A percentile compares a stretch with the other conserved stretches of the same genome.
phyloP scores from a whole-genome alignment of 2,329 filamentous ascomycete genomes.

The Sporothrix inflata region DNA sequence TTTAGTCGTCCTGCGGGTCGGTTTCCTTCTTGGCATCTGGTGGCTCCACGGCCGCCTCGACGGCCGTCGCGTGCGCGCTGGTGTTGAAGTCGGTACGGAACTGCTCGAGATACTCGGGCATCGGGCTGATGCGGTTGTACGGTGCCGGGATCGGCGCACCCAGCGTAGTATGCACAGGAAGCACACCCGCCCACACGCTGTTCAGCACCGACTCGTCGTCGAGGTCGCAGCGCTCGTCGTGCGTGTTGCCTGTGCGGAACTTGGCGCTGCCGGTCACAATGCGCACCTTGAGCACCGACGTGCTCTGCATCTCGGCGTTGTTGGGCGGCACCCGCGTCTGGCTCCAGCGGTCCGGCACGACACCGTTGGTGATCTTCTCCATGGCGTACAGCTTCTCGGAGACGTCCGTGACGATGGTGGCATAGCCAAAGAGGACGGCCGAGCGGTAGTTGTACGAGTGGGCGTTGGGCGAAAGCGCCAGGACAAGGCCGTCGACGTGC shows the following conservation, averaged over 20 bases:
- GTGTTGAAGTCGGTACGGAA: conserved; percentile 47
- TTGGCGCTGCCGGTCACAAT: conserved; percentile 77
- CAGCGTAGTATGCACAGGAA: conserved; percentile 65
- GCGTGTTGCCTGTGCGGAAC: conserved; percentile 66
- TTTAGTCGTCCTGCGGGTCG: not conserved
- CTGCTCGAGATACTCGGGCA: conserved; percentile 64
- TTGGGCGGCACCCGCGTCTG: conserved; percentile 72
- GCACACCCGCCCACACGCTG: conserved; percentile 59
- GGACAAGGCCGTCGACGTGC: conserved; percentile 77
- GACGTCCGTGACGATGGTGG: conserved; percentile 64
- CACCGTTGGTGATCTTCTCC: conserved; percentile 74
- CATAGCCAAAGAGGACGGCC: conserved; percentile 76
- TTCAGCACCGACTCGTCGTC: conserved; percentile 48
- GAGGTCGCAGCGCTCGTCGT: conserved; percentile 55
- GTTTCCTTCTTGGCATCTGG: conserved; percentile 7
- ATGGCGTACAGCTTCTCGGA: conserved; percentile 79
- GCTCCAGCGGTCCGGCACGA: conserved; percentile 70
- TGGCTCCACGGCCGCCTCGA: conserved; percentile 34
- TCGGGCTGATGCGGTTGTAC: conserved; percentile 59
- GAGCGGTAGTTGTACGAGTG: conserved; percentile 89
- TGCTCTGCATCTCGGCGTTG: conserved; percentile 73
- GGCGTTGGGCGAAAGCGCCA: conserved; percentile 76
- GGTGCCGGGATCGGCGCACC: conserved; percentile 65
- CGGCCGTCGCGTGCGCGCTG: conserved; percentile 34
- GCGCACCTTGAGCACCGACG: conserved; percentile 69